A percentile compares a stretch with the other conserved stretches of the same genome.
Evolutionary conservation across 2,329 filamentous ascomycete genomes (phyloP).

Genomic region (Cladosporium oxysporum): DNA sequence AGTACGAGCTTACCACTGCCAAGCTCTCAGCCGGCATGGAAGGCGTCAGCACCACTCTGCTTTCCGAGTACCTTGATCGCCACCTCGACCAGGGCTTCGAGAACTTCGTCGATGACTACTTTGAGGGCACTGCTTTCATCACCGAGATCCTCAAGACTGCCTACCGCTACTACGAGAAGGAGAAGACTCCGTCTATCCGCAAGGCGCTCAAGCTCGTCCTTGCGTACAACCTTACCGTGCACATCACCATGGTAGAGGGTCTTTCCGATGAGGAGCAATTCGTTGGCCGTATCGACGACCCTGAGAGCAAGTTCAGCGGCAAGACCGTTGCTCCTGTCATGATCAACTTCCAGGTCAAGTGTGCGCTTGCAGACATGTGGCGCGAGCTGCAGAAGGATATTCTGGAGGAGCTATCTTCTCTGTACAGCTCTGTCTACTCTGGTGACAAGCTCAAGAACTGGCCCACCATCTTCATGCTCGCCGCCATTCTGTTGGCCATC

Average conservation of each 20-base stretch:
- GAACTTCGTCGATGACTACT: constrained; percentile 92
- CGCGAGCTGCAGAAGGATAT: constrained; percentile 95
- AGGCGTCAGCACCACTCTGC: constrained; percentile 75
- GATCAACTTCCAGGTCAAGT: constrained; percentile 99
- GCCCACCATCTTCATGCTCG: constrained; percentile 98
- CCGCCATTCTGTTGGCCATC: constrained; percentile 86
- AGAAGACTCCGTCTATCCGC: constrained; percentile 84
- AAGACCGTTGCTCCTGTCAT: constrained; percentile 93
- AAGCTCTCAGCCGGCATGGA: constrained; percentile 86
- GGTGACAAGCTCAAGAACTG: constrained; percentile 98
- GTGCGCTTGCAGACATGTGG: constrained; percentile 96
- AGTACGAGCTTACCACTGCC: constrained; percentile 85
- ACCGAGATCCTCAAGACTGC: constrained; percentile 96
- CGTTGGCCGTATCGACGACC: constrained; percentile 81
- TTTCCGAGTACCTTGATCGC: constrained; percentile 91
- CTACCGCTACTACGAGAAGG: constrained; percentile 87
- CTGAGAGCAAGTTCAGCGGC: constrained; percentile 82
- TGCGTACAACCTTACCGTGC: constrained; percentile 91
- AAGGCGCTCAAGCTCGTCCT: constrained; percentile 94
- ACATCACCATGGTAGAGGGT: constrained; percentile 92
- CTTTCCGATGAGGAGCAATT: constrained; percentile 76
- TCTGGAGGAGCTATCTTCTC: constrained; percentile 83
- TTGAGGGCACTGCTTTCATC: constrained; percentile 91
- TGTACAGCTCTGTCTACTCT: constrained; percentile 98
- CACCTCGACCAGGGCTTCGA: constrained; percentile 93